Conservation (phyloP, 306 rosid genomes). For the Pterocarpus santalinus region DNA sequence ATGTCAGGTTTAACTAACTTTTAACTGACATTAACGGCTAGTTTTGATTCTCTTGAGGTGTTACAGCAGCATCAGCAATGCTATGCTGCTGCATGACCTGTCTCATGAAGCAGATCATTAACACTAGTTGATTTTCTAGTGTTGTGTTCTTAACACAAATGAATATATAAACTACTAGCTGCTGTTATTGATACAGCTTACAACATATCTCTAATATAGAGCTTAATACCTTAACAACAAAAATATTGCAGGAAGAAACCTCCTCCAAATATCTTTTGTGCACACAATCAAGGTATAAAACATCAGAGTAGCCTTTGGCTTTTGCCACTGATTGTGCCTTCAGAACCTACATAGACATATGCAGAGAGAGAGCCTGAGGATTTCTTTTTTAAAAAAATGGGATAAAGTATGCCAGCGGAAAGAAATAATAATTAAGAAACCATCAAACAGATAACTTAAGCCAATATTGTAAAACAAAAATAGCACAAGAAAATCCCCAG, state of each 20-base stretch:
- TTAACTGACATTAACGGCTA: no score
- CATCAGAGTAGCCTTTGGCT: slow-evolving; percentile 94
- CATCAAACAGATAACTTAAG: slow-evolving; percentile 27
- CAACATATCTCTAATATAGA: neutral
- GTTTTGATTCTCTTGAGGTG: no score
- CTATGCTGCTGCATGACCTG: no score
- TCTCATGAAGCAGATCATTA: no score
- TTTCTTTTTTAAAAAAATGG: neutral
- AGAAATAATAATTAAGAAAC: slow-evolving; percentile 37
- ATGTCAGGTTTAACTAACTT: no score
- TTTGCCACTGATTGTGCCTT: slow-evolving; percentile 95
- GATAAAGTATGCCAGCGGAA: neutral
- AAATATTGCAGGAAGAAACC: slow-evolving; percentile 97
- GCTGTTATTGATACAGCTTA: no score
- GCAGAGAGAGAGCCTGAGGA: neutral
- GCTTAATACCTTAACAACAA: slow-evolving; percentile 88
- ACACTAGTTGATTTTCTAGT: no score
- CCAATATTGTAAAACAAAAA: slow-evolving; percentile 15
- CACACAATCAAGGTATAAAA: slow-evolving; percentile 90
- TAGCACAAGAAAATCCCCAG: slow-evolving; percentile 1
- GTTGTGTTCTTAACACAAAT: no score
- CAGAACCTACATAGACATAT: slow-evolving; percentile 68
- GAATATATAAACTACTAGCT: no score
- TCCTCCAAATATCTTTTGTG: slow-evolving; percentile 94
- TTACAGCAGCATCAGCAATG: no score